phyloP scores from a whole-genome alignment of 2,329 filamentous ascomycete genomes.

The Pseudogymnoascus sp. region DNA sequence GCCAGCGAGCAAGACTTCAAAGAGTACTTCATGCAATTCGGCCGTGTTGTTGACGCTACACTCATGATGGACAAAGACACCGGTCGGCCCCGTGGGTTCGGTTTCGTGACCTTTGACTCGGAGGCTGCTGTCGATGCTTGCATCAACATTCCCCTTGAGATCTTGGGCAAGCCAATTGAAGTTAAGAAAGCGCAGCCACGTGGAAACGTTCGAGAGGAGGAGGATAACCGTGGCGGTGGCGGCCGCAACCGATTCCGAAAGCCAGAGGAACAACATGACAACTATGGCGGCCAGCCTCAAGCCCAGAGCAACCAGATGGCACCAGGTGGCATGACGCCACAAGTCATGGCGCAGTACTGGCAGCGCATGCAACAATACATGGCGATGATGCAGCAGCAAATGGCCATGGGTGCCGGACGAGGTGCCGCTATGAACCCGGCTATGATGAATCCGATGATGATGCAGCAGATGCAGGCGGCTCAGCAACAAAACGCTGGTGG shows the following conservation, averaged over 20 bases:
- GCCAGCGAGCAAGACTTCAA: conserved; percentile 94
- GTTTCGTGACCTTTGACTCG: conserved; percentile 96
- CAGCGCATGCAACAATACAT: conserved; percentile 98
- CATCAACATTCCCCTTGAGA: conserved; percentile 76
- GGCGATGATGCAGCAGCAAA: conserved; percentile 87
- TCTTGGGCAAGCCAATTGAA: conserved; percentile 93
- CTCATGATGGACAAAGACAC: conserved; percentile 99
- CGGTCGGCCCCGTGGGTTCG: conserved; percentile 90
- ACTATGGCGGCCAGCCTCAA: conserved; percentile 35
- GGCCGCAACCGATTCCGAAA: conserved; percentile 52
- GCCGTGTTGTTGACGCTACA: conserved; percentile 91
- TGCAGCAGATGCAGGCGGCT: conserved; percentile 64
- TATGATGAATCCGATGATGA: conserved; percentile 68
- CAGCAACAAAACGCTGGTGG: conserved; percentile 32
- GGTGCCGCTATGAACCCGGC: conserved; percentile 60
- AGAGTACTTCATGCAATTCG: conserved; percentile 94
- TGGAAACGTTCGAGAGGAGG: conserved; percentile 88
- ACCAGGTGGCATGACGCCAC: conserved; percentile 74
- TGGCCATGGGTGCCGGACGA: conserved; percentile 59
- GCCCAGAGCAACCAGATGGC: conserved; percentile 29
- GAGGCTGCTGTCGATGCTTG: conserved; percentile 92
- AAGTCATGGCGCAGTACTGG: conserved; percentile 98
- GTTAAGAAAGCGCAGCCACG: conserved; percentile 97
- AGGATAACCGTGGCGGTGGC: conserved; percentile 58
- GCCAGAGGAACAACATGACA: conserved; percentile 39